Evolutionary conservation across 2,329 filamentous ascomycete species (phyloP).

Genomic region (Pseudogymnoascus sp.): DNA sequence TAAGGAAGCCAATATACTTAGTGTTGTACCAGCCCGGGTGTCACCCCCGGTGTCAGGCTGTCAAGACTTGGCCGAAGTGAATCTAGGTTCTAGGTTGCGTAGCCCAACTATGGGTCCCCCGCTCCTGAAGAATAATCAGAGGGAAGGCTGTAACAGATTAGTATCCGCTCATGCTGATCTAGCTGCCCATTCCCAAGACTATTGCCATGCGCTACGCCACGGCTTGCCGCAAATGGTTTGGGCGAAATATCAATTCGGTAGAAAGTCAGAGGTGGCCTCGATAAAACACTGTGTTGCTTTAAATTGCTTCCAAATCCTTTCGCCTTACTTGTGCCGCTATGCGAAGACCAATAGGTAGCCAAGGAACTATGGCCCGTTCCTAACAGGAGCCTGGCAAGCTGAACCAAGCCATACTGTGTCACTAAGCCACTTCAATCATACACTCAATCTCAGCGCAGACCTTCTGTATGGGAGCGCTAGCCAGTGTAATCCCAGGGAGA

Average conservation of each 20-base stretch:
- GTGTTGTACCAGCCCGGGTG: neutral
- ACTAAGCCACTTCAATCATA: neutral
- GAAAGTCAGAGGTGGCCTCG: neutral
- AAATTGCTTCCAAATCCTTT: neutral
- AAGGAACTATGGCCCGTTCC: slow-evolving; percentile 2
- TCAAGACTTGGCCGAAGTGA: neutral
- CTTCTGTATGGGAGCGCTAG: neutral
- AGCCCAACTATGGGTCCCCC: neutral
- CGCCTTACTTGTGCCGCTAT: neutral
- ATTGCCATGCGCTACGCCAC: neutral
- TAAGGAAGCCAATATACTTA: neutral
- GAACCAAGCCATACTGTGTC: neutral
- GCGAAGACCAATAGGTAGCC: neutral
- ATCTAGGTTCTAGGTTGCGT: neutral
- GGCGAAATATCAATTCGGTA: neutral
- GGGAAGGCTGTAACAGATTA: neutral
- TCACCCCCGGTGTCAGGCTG: neutral
- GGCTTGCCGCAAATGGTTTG: neutral
- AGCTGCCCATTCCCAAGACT: neutral
- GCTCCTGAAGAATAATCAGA: neutral
- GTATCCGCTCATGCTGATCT: slow-evolving; percentile 1
- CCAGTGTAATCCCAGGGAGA: neutral
- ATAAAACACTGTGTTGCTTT: neutral
- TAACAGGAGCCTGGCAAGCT: neutral
- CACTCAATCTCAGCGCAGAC: neutral